phyloP scores from a whole-genome alignment of 176 grass and related monocot genomes.

The Bolboschoenus planiculmis region DNA sequence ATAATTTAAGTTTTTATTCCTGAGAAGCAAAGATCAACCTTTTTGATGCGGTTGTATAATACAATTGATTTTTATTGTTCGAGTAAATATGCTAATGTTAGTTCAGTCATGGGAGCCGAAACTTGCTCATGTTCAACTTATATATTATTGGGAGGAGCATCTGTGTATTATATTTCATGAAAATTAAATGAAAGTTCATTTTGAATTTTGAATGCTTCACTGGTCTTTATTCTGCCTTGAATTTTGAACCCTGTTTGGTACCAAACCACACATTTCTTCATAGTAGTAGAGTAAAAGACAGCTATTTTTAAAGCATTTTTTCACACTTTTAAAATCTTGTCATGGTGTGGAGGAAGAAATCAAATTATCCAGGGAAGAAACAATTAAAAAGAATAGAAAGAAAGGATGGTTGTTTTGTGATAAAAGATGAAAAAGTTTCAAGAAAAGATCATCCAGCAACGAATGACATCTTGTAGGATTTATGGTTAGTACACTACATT shows the following conservation, averaged over 20 bases:
- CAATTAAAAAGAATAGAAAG: too few species aligned
- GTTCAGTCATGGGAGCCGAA: neutral
- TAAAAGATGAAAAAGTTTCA: too few species aligned
- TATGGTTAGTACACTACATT: too few species aligned
- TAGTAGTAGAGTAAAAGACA: too few species aligned
- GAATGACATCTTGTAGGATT: too few species aligned
- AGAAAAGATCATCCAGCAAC: too few species aligned
- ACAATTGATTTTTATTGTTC: neutral
- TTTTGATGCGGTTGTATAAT: neutral
- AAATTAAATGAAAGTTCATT: neutral
- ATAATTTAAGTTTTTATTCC: neutral
- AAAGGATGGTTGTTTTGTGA: too few species aligned
- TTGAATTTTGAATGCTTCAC: neutral
- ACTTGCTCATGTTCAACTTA: neutral
- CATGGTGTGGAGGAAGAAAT: neutral
- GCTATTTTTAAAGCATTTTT: neutral
- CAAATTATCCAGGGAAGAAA: neutral
- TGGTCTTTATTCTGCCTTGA: neutral
- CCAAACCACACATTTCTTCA: neutral
- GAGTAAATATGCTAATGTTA: neutral
- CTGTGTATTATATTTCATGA: neutral
- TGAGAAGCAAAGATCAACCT: neutral
- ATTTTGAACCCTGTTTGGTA: neutral
- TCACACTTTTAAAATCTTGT: neutral
- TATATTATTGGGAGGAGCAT: neutral